Base-by-base conservation (phyloP, 306 rosid genomes). In the Vicia faba region DNA sequence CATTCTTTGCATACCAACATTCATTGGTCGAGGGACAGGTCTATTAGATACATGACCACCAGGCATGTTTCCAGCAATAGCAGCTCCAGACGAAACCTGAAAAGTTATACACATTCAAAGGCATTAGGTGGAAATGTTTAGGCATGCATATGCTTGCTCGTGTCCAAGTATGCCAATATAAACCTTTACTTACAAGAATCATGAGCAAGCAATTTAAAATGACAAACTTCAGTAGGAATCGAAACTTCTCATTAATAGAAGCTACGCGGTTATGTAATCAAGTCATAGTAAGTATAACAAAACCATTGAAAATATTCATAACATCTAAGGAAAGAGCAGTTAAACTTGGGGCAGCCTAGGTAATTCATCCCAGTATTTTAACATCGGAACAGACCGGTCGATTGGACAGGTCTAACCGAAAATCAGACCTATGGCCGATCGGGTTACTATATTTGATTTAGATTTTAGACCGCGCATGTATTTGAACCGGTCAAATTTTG, bases 41-140 rank as follows among this genome's bases (percentile, higher is more conserved):
- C 98, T 87, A 62, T 77, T 75, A 16, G 88, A 69, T 59, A 71
- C 72, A 82, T 92, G 96, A 74, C 79, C 79, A 73, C 84, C 88
- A 20, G 83, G 71, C 80, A 89, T 76, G 81, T 11, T 78, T 75
- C 92, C 92, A 54, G 89, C 39, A 72, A 85, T 85, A 57, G 83
- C 82, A 78, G 84, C 86, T 79, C 92, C 96, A 51, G 96, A 81
- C 2, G 95, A 43, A 74, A 84, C 92, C 98, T 89, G 78, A 70
- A 57, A 60, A 66, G 67, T 61, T 16, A 48, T 12, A 68, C 29
- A 60, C 41, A 41, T 25, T 39, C 44, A 50, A 56, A 68, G 40
- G 43, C 40, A 54, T 70, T 11, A 70, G 49, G 39, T 50, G 19
- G 43, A 67, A 38, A 69, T 48, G 59, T 53, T 50, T 66, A 65